phyloP scores from a whole-genome alignment of 768 basidiomycete species.

The Suillus brevipes region DNA sequence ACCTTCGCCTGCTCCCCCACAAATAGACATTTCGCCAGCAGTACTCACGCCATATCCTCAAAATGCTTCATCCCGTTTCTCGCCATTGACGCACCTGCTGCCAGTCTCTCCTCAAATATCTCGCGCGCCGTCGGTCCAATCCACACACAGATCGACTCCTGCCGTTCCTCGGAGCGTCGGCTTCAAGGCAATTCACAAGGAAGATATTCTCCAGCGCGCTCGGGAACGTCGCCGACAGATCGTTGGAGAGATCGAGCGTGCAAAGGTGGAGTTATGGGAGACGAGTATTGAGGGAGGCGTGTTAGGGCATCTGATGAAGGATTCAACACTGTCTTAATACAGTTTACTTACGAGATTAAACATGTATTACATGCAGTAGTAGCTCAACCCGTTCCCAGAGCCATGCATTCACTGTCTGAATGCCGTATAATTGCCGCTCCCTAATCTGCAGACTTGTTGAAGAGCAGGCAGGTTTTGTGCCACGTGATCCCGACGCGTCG shows the following conservation, averaged over 20 bases:
- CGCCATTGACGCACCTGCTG: background rate
- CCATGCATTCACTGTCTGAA: background rate
- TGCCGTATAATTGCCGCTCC: background rate
- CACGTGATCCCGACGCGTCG: constrained; percentile 12
- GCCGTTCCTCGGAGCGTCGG: background rate
- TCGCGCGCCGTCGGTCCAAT: constrained; percentile 11
- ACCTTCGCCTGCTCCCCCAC: constrained; percentile 14
- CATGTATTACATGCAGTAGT: background rate
- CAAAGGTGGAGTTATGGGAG: constrained; percentile 74
- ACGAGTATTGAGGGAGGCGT: constrained; percentile 69
- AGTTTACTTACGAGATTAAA: background rate
- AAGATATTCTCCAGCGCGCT: constrained; percentile 52
- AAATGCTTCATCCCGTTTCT: background rate
- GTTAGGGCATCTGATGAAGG: constrained; percentile 48
- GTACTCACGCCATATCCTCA: background rate
- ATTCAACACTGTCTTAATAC: constrained; percentile 11
- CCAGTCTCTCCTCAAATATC: constrained; percentile 14
- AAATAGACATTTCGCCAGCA: background rate
- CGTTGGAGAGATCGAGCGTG: constrained; percentile 53
- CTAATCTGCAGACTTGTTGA: background rate
- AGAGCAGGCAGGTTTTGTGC: background rate
- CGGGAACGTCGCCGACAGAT: constrained; percentile 53
- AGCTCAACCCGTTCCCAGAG: background rate
- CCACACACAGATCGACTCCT: background rate
- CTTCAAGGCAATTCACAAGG: constrained; percentile 30